These are phyloP conservation scores for Kuraishia piskuri DNA, from an alignment of 805 yeast genomes.

Conservation along the genomic window DNA sequence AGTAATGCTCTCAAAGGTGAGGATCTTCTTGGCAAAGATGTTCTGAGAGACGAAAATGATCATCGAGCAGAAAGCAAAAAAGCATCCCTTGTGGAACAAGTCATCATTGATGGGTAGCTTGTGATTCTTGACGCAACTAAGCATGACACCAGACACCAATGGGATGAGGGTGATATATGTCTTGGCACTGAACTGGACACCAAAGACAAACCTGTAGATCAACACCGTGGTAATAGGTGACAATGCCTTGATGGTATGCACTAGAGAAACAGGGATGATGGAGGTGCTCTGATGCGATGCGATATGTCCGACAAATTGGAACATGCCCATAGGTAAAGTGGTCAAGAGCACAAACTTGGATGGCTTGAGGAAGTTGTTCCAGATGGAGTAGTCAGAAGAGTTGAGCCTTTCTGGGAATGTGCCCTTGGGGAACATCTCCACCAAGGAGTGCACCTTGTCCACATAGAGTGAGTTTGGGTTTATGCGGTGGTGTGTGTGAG, in stretches of 20 bases:
- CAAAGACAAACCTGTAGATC: conserved; percentile 59
- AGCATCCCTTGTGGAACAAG: conserved; percentile 30
- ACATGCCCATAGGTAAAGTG: conserved; percentile 90
- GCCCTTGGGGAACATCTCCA: conserved; percentile 35
- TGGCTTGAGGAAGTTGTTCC: conserved; percentile 42
- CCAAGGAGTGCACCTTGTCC: conserved; percentile 13
- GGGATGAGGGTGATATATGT: conserved; percentile 81
- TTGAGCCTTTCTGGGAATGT: conserved; percentile 34
- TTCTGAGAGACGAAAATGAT: conserved; percentile 70
- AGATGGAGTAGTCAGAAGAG: conserved; percentile 18
- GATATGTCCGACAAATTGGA: conserved; percentile 89
- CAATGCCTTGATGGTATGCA: conserved; percentile 88
- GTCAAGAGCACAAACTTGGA: conserved; percentile 42
- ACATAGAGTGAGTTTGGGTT: conserved; percentile 25
- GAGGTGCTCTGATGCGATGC: conserved; percentile 90
- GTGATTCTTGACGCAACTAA: conserved; percentile 51
- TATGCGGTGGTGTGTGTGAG: conserved; percentile 18
- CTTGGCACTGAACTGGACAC: conserved; percentile 43
- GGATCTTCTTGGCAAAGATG: conserved; percentile 67
- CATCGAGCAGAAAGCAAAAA: conserved; percentile 48
- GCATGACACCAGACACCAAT: conserved; percentile 75
- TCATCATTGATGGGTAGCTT: conserved; percentile 13
- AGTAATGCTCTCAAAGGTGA: conserved; percentile 37
- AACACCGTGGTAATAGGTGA: conserved; percentile 85
- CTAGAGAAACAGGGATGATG: conserved; percentile 86